These are phyloP conservation scores for Claviceps arundinis DNA, from an alignment of 2,329 filamentous ascomycete genomes.

Conservation along the genomic window DNA sequence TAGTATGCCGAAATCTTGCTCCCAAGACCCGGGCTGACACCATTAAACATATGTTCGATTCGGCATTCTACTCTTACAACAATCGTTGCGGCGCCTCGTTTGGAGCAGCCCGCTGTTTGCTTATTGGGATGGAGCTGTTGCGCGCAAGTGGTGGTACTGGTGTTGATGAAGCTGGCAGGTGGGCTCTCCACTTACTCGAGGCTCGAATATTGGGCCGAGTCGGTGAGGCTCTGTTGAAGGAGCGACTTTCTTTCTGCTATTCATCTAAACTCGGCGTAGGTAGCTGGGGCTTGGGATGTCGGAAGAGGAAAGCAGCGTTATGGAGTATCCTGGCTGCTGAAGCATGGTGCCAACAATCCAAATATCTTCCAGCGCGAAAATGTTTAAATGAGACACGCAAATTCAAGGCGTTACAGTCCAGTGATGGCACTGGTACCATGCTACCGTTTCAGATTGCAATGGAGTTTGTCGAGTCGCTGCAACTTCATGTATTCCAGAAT, in stretches of 20 bases:
- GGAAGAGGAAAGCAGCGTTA: slow-evolving; percentile 73
- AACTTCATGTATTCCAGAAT: slow-evolving; percentile 34
- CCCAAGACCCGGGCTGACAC: slow-evolving; percentile 69
- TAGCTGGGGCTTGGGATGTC: slow-evolving; percentile 52
- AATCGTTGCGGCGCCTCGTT: slow-evolving; percentile 71
- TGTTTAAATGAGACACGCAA: slow-evolving; percentile 58
- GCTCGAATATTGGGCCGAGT: slow-evolving; percentile 59
- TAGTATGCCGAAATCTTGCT: slow-evolving; percentile 58
- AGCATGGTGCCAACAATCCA: slow-evolving; percentile 66
- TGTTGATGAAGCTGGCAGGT: slow-evolving; percentile 75
- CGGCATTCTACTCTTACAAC: slow-evolving; percentile 82
- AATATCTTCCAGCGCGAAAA: slow-evolving; percentile 63
- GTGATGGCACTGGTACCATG: slow-evolving; percentile 32
- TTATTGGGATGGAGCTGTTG: slow-evolving; percentile 69
- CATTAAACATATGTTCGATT: slow-evolving; percentile 77
- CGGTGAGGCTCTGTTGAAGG: slow-evolving; percentile 71
- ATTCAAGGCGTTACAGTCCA: slow-evolving; percentile 37
- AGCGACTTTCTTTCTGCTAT: slow-evolving; percentile 78
- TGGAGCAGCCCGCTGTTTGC: slow-evolving; percentile 64
- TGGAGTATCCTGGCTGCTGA: slow-evolving; percentile 80
- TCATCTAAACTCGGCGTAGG: slow-evolving; percentile 57
- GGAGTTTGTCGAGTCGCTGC: slow-evolving; percentile 37
- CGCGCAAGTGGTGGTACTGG: slow-evolving; percentile 66
- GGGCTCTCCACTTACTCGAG: slow-evolving; percentile 71
- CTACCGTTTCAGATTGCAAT: slow-evolving; percentile 36